These are phyloP conservation scores for Lichenothelia convexa DNA, from an alignment of 495 filamentous ascomycete species.

Conservation along the genomic window DNA sequence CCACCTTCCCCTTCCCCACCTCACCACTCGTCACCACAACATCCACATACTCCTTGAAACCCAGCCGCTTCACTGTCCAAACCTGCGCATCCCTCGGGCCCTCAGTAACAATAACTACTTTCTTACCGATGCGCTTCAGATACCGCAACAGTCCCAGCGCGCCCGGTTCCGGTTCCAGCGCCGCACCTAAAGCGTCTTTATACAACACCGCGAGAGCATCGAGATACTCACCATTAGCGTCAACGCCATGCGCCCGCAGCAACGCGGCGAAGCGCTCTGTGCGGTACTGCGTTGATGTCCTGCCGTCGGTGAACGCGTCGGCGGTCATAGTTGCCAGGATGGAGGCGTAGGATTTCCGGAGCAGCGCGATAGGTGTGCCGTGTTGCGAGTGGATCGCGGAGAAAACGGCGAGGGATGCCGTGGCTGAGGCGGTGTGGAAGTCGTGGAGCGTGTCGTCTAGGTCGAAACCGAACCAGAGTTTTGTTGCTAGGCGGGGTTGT, in stretches of 20 bases:
- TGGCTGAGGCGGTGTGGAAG: slow-evolving; percentile 19
- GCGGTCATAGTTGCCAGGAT: slow-evolving; percentile 18
- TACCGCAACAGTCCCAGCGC: not conserved
- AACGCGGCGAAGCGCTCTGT: slow-evolving; percentile 20
- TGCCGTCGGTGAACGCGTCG: slow-evolving; percentile 22
- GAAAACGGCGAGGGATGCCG: slow-evolving; percentile 15
- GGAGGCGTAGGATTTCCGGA: slow-evolving; percentile 12
- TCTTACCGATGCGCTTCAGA: not conserved
- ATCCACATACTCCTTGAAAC: slow-evolving; percentile 17
- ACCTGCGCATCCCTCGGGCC: slow-evolving; percentile 25
- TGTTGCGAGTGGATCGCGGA: slow-evolving; percentile 7
- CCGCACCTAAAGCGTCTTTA: not conserved
- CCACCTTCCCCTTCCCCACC: slow-evolving; percentile 19
- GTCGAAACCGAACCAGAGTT: slow-evolving; percentile 25
- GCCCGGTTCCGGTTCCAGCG: not conserved
- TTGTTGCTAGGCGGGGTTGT: slow-evolving; percentile 1
- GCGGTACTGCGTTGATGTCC: slow-evolving; percentile 22
- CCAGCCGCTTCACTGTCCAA: slow-evolving; percentile 21
- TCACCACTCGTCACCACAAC: slow-evolving; percentile 22
- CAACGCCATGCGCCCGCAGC: slow-evolving; percentile 8
- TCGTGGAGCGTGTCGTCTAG: slow-evolving; percentile 28
- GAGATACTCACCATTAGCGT: not conserved
- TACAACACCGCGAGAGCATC: not conserved
- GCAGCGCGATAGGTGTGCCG: slow-evolving; percentile 1
- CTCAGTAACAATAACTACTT: not conserved